Evolutionary conservation across 805 yeast species (phyloP).

Genomic region (Crinitomyces ghanaensis): DNA sequence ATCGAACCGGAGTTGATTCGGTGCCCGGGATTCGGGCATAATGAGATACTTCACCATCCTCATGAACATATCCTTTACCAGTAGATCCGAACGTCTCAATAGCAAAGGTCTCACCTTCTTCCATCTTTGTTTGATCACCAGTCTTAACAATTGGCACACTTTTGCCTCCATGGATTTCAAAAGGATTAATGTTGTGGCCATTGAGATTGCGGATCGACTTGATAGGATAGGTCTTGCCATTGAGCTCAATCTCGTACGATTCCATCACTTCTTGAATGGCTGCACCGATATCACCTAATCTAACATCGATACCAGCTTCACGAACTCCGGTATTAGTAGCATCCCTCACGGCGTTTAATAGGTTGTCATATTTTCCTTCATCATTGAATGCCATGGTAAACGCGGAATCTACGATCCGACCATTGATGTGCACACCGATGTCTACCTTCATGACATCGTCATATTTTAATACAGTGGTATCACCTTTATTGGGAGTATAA

Average conservation of each 20-base stretch:
- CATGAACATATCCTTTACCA: slow-evolving; percentile 80
- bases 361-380: slow-evolving; percentile 66
- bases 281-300: slow-evolving; percentile 90
- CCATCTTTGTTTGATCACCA: slow-evolving; percentile 94
- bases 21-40: slow-evolving; percentile 56
- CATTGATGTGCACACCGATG: slow-evolving; percentile 93
- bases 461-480: slow-evolving; percentile 62
- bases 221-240: slow-evolving; percentile 76
- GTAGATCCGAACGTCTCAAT: slow-evolving; percentile 97
- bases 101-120: slow-evolving; percentile 96
- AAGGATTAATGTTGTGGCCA: slow-evolving; percentile 87
- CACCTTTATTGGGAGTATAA: slow-evolving; percentile 94
- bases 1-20: slow-evolving; percentile 39
- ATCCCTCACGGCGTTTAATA: slow-evolving; percentile 75
- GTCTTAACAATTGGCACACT: slow-evolving; percentile 93
- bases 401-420: slow-evolving; percentile 89
- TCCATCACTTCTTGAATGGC: slow-evolving; percentile 97
- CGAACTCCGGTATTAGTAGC: slow-evolving; percentile 91
- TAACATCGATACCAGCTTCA: slow-evolving; percentile 92
- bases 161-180: slow-evolving; percentile 85
- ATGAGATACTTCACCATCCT: slow-evolving; percentile 90
- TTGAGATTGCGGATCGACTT: slow-evolving; percentile 84
- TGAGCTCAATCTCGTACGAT: slow-evolving; percentile 81
- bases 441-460: slow-evolving; percentile 97
- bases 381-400: slow-evolving; percentile 83